Evolutionary conservation across 2,329 filamentous ascomycete species (phyloP).

Genomic region (Eutypa lata): DNA sequence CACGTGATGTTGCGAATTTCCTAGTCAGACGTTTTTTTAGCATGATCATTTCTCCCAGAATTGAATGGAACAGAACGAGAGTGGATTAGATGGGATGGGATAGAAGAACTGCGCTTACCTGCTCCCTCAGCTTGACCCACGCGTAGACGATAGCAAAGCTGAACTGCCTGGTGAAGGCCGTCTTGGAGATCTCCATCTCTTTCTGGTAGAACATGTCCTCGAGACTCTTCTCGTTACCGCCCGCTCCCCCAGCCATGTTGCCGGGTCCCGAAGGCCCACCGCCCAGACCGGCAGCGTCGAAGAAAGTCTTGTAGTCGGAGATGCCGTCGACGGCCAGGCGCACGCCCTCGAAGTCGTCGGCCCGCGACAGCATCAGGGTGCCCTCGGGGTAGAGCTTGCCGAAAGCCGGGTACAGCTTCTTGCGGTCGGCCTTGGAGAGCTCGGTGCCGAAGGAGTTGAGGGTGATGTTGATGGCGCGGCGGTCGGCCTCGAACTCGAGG

Average conservation of each 20-base stretch:
- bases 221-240: conserved; percentile 79
- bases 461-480: conserved; percentile 97
- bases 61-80: too few relatives aligned
- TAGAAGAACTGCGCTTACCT: conserved; percentile 60
- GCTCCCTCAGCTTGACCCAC: conserved; percentile 96
- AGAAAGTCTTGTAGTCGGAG: conserved; percentile 91
- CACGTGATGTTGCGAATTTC: conserved; percentile 99
- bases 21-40: conserved; percentile 45
- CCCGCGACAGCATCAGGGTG: conserved; percentile 87
- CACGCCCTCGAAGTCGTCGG: conserved; percentile 93
- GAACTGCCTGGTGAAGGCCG: conserved; percentile 93
- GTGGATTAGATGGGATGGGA: neutral
- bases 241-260: conserved; percentile 80
- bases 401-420: conserved; percentile 92
- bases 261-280: conserved; percentile 70
- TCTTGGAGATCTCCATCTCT: conserved; percentile 97
- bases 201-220: conserved; percentile 99
- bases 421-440: conserved; percentile 86
- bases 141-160: conserved; percentile 93
- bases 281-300: conserved; percentile 81
- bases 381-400: conserved; percentile 92
- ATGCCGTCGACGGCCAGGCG: conserved; percentile 90
- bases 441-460: conserved; percentile 98
- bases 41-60: neutral
- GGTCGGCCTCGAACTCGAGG: conserved; percentile 93